Percentiles rank a stretch among this genome's conserved stretches.
These are phyloP conservation scores for Boletellus sp. DNA, from an alignment of 1,284 basidiomycete species.

Conservation along the genomic window DNA sequence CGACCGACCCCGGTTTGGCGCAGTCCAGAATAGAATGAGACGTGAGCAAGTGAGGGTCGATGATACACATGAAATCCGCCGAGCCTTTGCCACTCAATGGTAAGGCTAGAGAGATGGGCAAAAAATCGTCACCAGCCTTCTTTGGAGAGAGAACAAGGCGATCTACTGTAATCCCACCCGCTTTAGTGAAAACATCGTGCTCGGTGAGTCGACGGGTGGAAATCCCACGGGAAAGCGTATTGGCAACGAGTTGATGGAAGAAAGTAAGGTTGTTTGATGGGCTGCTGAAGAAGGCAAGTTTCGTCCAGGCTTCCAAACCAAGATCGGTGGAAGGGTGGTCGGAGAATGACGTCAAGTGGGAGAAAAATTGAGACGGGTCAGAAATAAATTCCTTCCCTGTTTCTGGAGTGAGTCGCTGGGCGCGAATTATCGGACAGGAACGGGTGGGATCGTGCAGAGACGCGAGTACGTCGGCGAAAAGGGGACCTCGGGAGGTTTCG, in stretches of 20 bases:
- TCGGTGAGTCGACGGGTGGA: constrained; percentile 58
- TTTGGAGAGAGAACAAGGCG: constrained; percentile 56
- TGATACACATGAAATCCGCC: constrained; percentile 67
- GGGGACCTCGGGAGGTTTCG: constrained; percentile 54
- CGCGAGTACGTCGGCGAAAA: constrained; percentile 74
- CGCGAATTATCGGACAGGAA: constrained; percentile 45
- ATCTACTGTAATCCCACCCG: constrained; percentile 62
- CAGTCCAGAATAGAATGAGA: constrained; percentile 61
- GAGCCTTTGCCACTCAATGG: constrained; percentile 52
- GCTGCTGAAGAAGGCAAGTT: constrained; percentile 60
- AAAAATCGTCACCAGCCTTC: constrained; percentile 34
- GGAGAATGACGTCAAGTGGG: constrained; percentile 41
- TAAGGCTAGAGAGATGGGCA: constrained; percentile 50
- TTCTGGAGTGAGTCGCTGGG: constrained; percentile 57
- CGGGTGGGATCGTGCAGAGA: constrained; percentile 47
- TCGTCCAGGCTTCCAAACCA: constrained; percentile 32
- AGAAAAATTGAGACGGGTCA: constrained; percentile 41
- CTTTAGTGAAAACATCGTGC: constrained; percentile 66
- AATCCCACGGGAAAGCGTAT: constrained; percentile 58
- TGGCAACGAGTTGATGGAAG: constrained; percentile 53
- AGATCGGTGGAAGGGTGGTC: constrained; percentile 23
- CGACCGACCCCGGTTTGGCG: constrained; percentile 52
- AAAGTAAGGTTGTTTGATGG: constrained; percentile 51
- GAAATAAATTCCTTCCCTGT: constrained; percentile 53
- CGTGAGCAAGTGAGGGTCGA: constrained; percentile 65